phyloP scores from a whole-genome alignment of 164 flowering plant genomes.

The Vitis rupestris region DNA sequence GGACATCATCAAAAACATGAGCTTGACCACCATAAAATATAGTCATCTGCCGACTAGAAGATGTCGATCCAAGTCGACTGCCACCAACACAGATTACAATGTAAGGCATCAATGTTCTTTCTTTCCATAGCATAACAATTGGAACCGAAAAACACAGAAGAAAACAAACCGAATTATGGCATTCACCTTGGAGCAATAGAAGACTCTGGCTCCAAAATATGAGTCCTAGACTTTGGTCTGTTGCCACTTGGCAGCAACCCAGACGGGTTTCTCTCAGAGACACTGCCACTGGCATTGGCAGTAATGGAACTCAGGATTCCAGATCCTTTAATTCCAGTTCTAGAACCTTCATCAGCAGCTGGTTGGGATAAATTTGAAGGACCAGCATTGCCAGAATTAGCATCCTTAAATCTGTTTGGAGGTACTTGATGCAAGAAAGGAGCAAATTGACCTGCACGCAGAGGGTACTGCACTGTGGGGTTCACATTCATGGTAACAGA shows the following conservation, averaged over 20 bases:
- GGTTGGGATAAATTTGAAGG: conserved; percentile 61
- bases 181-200: conserved; percentile 44
- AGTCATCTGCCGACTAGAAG: conserved; percentile 78
- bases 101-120: background rate
- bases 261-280: conserved; percentile 41
- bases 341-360: conserved; percentile 96
- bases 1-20: conserved; percentile 96
- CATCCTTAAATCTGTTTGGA: conserved; percentile 52
- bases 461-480: conserved; percentile 38
- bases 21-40: conserved; percentile 95
- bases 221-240: conserved; percentile 40
- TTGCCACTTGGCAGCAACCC: conserved; percentile 31
- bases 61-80: conserved; percentile 52
- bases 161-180: background rate
- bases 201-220: conserved; percentile 45
- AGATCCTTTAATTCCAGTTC: conserved; percentile 93
- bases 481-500: conserved; percentile 37
- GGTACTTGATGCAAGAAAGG: conserved; percentile 47
- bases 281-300: conserved; percentile 37
- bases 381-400: conserved; percentile 44
- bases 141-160: background rate
- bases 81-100: conserved; percentile 7
- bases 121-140: background rate
- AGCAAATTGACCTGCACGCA: conserved; percentile 44
- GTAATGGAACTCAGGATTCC: conserved; percentile 53